Base-by-base conservation (phyloP, 2,329 filamentous ascomycete species). In the Xylaria sp. region DNA sequence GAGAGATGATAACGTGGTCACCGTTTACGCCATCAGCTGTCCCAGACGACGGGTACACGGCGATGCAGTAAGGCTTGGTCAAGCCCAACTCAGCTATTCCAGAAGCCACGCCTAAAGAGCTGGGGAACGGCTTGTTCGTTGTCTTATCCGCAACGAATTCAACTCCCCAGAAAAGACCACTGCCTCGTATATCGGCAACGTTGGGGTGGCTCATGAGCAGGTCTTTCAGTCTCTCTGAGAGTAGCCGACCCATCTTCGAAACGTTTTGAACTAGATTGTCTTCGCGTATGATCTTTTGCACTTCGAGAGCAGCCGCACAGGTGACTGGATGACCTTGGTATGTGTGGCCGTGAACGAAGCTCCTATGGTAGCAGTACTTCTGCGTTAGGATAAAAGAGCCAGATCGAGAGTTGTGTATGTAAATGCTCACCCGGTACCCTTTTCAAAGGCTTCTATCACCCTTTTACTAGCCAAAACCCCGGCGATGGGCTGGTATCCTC, bases 1-100 rank as follows among this genome's bases (percentile, higher is more conserved):
- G 92, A 1, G 91, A 87, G 12, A 94, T 75, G 32, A 94, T 83
- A 44, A 93, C 82, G 77, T 93, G 90, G 75, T 94, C 92, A 10
- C 72, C 72, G 25, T 77, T 78, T 34, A 88, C 87, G 69, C 89
- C 76, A 58, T 76, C 86, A 3, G 80, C 84, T 2, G 84, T 85
- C 9, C 88, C 88, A 2, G 80, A 80, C 8, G 85, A 85, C 13
- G 85, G 85, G 73, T 90, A 90, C 18, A 90, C 55, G 13, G 73
- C 72, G 28, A 77, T 73, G 25, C 64, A 70, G 37, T 74, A 76
- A 18, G 71, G 71, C 4, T 65, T 58, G 28, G 57, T 70, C 5
- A 76, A 50, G 25, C 68, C 72, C 1, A 72, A 39, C 50, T 72
- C 71, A 23, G 65, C 58, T 13, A 76, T 68, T 12, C 52, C 39